These are phyloP conservation scores for Calonectria henricotiae DNA, from an alignment of 2,329 filamentous ascomycete genomes.

Conservation along the genomic window DNA sequence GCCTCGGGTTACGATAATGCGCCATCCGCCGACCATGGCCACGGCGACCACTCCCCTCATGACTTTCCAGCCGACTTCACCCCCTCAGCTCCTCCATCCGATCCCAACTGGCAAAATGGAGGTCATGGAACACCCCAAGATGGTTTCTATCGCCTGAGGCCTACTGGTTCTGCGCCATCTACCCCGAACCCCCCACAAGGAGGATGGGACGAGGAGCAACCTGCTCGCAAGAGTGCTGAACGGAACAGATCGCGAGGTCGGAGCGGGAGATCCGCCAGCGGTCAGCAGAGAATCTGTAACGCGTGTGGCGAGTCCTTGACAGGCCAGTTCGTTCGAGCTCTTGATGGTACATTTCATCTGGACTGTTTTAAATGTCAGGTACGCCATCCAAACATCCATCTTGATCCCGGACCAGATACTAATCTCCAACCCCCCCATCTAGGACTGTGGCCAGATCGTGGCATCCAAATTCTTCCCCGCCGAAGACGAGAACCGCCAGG, in stretches of 20 bases:
- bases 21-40: constrained; percentile 59
- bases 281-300: constrained; percentile 79
- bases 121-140: constrained; percentile 60
- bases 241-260: constrained; percentile 72
- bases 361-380: constrained; percentile 99
- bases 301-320: constrained; percentile 92
- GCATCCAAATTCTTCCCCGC: constrained; percentile 99
- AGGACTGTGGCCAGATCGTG: constrained; percentile 98
- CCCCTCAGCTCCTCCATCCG: constrained; percentile 54
- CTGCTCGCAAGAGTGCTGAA: constrained; percentile 69
- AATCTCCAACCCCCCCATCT: constrained; percentile 42
- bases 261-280: constrained; percentile 71
- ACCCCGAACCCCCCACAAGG: constrained; percentile 53
- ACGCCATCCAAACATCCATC: constrained; percentile 48
- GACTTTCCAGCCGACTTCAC: constrained; percentile 54
- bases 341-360: constrained; percentile 95
- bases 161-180: constrained; percentile 57
- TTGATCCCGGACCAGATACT: constrained; percentile 39
- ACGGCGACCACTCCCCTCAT: constrained; percentile 51
- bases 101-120: constrained; percentile 60
- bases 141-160: constrained; percentile 55
- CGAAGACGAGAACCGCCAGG: constrained; percentile 87
- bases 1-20: constrained; percentile 66
- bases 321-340: constrained; percentile 94
- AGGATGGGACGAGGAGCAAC: constrained; percentile 60